Evolutionary conservation across 2,329 filamentous ascomycete genomes (phyloP).

Genomic region (Ophiostoma australiae): DNA sequence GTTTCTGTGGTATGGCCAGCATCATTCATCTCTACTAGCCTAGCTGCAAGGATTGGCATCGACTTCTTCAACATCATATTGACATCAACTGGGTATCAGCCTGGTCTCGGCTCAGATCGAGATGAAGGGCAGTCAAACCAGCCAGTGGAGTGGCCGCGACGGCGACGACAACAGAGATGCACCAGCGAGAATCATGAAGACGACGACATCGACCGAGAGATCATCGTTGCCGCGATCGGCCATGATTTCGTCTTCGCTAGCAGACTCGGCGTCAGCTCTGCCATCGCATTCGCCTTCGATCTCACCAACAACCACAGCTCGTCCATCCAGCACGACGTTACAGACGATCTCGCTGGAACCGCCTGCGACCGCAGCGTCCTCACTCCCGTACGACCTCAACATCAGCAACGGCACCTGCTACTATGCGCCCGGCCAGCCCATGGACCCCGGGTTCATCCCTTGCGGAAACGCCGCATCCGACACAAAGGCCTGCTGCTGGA

Average conservation of each 20-base stretch:
- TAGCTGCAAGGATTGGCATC: neutral
- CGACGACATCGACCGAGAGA: neutral
- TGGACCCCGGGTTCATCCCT: constrained; percentile 27
- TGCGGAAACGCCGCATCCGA: constrained; percentile 27
- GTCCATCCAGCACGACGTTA: neutral
- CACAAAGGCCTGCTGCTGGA: constrained; percentile 26
- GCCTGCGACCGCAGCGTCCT: neutral
- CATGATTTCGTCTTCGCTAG: no score
- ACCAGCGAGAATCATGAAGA: neutral
- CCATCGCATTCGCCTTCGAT: neutral
- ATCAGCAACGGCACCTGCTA: constrained; percentile 29
- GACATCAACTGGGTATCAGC: neutral
- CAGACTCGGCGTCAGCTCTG: neutral
- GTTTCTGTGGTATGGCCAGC: neutral
- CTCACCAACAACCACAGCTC: neutral
- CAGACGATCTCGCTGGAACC: neutral
- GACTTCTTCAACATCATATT: neutral
- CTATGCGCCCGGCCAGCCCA: constrained; percentile 7
- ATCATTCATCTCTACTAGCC: neutral
- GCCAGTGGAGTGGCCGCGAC: neutral
- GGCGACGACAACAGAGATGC: neutral
- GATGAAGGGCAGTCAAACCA: neutral
- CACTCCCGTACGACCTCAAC: constrained; percentile 18
- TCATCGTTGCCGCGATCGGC: neutral
- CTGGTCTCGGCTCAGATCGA: neutral